Base-by-base conservation (phyloP, 2,329 filamentous ascomycete genomes). In the Fusarium sp. region DNA sequence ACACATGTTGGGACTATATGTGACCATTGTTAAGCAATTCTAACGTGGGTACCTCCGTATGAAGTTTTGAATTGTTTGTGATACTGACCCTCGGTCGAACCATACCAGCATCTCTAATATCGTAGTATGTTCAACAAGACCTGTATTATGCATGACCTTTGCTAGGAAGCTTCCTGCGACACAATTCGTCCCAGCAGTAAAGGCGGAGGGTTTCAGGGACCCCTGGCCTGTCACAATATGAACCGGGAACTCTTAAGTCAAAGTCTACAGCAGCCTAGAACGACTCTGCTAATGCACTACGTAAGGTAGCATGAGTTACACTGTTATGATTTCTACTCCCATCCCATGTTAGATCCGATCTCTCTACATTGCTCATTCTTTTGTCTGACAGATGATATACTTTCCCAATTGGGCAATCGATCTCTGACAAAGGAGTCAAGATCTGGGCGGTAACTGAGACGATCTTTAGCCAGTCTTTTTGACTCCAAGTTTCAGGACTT, bases 371-470 rank as follows among this genome's bases (percentile, higher is more conserved):
- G 24, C 24, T 7, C 24, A 24, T 26, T 45, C 46, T 26, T 50
- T 17, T 33, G 57, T 55, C 51, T 67, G 37, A 56, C 54, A 62
- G 46, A 26, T 22, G 51, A 47, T 58, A 52, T 59, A 54, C 53
- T 65, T 69, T 67, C 69, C 59, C 8, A 11, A 56, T 68, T 45
- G 32, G 64, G 61, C 28, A 66, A 61, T 54, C 17, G 22, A 58
- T 64, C 63, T 62, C 52, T 62, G 47, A 68, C 64, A 48, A 51
- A 46, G 45, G 45, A 56, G 62, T 54, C 52, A 58, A 47, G 43
- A 64, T 67, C 58, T 65, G 47, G 68, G 69, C 53, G 52, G 30
- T 41, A 73, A 59, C 58, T 59, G 71, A 73, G 69, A 73, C 71
- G 35, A 55, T 52, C 51, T 53, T 26, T 59, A 48, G 58, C 48